These are phyloP conservation scores for Beauveria sp. DNA, from an alignment of 2,329 filamentous ascomycete genomes.

Conservation along the genomic window DNA sequence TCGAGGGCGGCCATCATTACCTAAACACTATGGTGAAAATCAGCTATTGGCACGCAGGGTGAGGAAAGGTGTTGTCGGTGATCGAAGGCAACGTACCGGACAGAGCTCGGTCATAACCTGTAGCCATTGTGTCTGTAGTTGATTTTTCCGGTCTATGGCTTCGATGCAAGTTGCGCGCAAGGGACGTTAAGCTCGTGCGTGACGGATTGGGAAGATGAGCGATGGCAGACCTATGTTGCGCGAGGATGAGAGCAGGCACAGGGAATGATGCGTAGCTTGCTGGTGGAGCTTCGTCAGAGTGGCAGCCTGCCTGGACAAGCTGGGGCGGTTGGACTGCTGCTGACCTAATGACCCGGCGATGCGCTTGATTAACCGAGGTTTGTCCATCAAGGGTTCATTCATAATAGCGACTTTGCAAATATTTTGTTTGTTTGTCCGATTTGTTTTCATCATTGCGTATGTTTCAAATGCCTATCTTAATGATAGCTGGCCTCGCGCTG, in stretches of 20 bases:
- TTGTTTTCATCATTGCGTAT: no score
- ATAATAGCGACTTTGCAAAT: no score
- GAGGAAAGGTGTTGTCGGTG: slow-evolving; percentile 15
- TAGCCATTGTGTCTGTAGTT: slow-evolving; percentile 54
- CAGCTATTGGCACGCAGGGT: slow-evolving; percentile 29
- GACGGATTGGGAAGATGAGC: slow-evolving; percentile 9
- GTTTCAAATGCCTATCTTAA: no score
- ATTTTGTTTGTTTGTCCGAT: no score
- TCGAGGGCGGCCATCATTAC: slow-evolving; percentile 37
- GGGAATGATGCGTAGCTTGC: slow-evolving; percentile 11
- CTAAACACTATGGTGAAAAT: slow-evolving; percentile 66
- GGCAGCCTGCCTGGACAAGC: slow-evolving; percentile 25
- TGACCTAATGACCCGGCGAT: not conserved
- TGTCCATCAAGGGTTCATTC: no score
- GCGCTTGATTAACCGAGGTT: no score
- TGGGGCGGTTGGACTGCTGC: not conserved
- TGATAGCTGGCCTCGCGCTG: no score
- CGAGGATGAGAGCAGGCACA: slow-evolving; percentile 2
- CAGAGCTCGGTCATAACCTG: slow-evolving; percentile 97
- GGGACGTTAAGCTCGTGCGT: slow-evolving; percentile 2
- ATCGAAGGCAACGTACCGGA: slow-evolving; percentile 63
- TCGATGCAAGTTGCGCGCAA: not conserved
- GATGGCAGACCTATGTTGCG: slow-evolving; percentile 14
- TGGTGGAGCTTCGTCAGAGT: slow-evolving; percentile 32
- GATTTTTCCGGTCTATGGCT: not conserved